Conservation (phyloP, 805 yeast genomes). For the Teunomyces barrocoloradensis region DNA sequence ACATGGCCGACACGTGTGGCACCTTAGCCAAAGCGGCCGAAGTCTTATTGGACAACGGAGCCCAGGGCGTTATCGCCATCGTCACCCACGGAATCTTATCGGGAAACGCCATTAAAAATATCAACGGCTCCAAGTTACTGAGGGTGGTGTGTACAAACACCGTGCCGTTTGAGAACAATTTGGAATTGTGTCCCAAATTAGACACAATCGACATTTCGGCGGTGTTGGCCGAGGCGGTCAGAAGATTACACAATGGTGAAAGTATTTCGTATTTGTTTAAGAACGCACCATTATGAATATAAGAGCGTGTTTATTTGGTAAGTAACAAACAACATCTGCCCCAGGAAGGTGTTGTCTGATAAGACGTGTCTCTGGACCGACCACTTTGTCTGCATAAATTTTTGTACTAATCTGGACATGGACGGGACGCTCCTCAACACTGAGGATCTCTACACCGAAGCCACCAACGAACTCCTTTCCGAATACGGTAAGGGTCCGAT, state of each 20-base stretch:
- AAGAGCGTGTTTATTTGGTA: constrained; percentile 73
- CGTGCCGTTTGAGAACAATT: constrained; percentile 69
- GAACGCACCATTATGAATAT: constrained; percentile 50
- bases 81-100: constrained; percentile 81
- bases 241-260: constrained; percentile 86
- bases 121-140: constrained; percentile 65
- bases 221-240: constrained; percentile 75
- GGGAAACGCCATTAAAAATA: constrained; percentile 69
- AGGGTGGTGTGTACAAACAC: constrained; percentile 78
- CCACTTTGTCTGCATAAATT: background rate
- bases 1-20: constrained; percentile 90
- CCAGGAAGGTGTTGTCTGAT: too few relatives aligned
- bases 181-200: constrained; percentile 56
- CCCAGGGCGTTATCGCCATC: constrained; percentile 72
- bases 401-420: constrained; percentile 56
- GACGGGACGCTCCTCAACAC: constrained; percentile 93
- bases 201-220: constrained; percentile 71
- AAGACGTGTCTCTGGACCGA: too few relatives aligned
- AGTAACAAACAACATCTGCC: constrained; percentile 18
- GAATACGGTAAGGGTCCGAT: constrained; percentile 73
- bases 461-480: constrained; percentile 63
- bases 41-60: constrained; percentile 62
- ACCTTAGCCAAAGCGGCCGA: constrained; percentile 83
- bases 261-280: constrained; percentile 77
- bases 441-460: constrained; percentile 86